Conservation (phyloP, 495 filamentous ascomycete species). For the Neurospora sp. region DNA sequence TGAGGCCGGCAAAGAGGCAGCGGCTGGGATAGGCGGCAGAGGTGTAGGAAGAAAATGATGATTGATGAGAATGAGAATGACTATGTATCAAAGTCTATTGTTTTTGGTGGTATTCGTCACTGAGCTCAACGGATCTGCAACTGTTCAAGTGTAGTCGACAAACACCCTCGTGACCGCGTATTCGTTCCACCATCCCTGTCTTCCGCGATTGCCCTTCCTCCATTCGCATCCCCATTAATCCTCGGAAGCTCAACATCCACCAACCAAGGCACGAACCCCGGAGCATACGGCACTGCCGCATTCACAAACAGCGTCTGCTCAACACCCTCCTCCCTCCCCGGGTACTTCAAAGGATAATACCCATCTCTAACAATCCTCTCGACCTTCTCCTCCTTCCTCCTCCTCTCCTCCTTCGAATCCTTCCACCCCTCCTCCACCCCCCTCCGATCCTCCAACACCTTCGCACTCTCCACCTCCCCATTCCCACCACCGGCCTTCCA, state of each 20-base stretch:
- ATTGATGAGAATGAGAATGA: neutral
- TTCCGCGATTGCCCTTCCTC: neutral
- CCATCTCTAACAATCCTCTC: neutral
- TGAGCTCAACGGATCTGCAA: neutral
- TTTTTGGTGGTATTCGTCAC: neutral
- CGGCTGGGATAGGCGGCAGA: neutral
- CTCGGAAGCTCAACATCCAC: conserved; percentile 45
- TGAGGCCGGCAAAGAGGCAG: neutral
- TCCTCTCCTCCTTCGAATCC: conserved; percentile 5
- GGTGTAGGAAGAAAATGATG: neutral
- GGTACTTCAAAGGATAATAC: conserved; percentile 19
- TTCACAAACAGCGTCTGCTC: conserved; percentile 62
- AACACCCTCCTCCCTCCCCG: conserved; percentile 27
- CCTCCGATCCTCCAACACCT: conserved; percentile 31
- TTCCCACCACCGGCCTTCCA: conserved; percentile 35
- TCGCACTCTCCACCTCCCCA: neutral
- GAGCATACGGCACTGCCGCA: conserved; percentile 41
- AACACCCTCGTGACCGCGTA: neutral
- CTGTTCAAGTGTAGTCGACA: neutral
- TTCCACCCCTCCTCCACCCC: conserved; percentile 15
- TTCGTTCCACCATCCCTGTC: neutral
- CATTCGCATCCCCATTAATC: neutral
- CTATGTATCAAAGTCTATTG: neutral
- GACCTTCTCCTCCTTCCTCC: conserved; percentile 2
- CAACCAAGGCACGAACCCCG: conserved; percentile 48